Percentiles rank a stretch among this genome's conserved stretches.
phyloP scores from a whole-genome alignment of 2,329 filamentous ascomycete genomes.

The Exophiala sp. region DNA sequence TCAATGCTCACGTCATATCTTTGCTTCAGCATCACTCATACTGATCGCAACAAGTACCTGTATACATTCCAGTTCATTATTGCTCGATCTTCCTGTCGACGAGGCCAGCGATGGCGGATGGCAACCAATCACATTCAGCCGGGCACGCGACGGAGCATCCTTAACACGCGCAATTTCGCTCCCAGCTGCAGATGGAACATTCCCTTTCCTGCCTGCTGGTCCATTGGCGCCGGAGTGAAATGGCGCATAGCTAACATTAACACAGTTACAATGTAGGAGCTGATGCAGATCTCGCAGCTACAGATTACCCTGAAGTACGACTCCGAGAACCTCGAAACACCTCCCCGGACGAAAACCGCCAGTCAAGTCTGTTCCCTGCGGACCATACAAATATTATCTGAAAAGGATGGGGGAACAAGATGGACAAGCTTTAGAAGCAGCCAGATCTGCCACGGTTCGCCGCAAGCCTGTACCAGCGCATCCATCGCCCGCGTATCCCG shows the following conservation, averaged over 20 bases:
- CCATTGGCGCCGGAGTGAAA: background rate
- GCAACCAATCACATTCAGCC: background rate
- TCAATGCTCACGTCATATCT: too few relatives aligned
- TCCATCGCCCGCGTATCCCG: background rate
- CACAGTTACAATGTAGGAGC: background rate
- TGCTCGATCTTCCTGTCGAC: too few relatives aligned
- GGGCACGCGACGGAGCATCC: slow-evolving; percentile 1
- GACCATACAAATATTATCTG: background rate
- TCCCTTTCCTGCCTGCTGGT: background rate
- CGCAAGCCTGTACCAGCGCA: slow-evolving; percentile 19
- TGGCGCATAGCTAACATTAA: background rate
- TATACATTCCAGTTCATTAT: too few relatives aligned
- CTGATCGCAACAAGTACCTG: too few relatives aligned
- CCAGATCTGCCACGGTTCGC: slow-evolving; percentile 13
- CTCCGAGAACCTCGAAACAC: background rate
- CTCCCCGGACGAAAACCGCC: background rate
- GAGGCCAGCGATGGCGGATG: background rate
- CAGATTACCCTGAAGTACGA: background rate
- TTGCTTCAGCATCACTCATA: too few relatives aligned
- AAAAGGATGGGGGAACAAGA: slow-evolving; percentile 13
- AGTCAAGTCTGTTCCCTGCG: background rate
- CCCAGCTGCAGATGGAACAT: slow-evolving; percentile 1
- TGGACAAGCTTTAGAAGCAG: slow-evolving; percentile 12
- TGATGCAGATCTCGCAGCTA: background rate
- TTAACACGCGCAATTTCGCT: slow-evolving; percentile 2